Base-by-base conservation (phyloP, 306 rosid genomes). In the Acacia acuminata region DNA sequence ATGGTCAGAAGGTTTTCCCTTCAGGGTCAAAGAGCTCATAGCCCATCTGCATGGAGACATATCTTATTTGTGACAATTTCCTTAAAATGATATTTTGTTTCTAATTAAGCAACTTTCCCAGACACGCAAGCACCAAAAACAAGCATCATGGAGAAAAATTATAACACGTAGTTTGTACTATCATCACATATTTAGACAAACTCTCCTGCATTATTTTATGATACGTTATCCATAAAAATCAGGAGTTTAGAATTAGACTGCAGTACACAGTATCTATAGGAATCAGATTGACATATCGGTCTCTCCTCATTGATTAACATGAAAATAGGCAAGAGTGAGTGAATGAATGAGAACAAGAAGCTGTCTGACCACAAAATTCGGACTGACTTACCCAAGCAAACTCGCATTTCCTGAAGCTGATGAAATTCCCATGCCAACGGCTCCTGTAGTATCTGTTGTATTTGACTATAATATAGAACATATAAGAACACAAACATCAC, bases 21-120 rank as follows among this genome's bases (percentile, higher is more conserved):
- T 96, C 60, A 94, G 88, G 81, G 99, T 96, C 90, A 96, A 89
- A 82, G 99, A 96, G 89, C 99, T 96, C 99, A 96, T 94, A 60
- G 99, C 99, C 99, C 99, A 96, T 84, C 99, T 94, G 88, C 89
- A 88, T 2, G 73, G 81, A 66, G 66, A 81, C 43, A 72, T 56
- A 40, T 56, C 47, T 71, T 42, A 58, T 81, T 79, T 80, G 74
- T 76, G 75, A 16, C 79, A 71, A 69, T 42, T 27, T 45, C 60
- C 44, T 67, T 22, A 38, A 51, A 75, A 78, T 42, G 32, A 25
- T 38, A 55, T 77, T 55, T 79, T 53, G 38, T 5, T 79, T 24
- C 32, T 45, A 63, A 67, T 84, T 32, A 50, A 75, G 65, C 11
- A 42, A 30, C 69, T 76, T 71, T 47, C 51, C 66, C 9, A 48